Evolutionary conservation across 75 land plant species (phyloP).

Genomic region (Cupressus sempervirens): DNA sequence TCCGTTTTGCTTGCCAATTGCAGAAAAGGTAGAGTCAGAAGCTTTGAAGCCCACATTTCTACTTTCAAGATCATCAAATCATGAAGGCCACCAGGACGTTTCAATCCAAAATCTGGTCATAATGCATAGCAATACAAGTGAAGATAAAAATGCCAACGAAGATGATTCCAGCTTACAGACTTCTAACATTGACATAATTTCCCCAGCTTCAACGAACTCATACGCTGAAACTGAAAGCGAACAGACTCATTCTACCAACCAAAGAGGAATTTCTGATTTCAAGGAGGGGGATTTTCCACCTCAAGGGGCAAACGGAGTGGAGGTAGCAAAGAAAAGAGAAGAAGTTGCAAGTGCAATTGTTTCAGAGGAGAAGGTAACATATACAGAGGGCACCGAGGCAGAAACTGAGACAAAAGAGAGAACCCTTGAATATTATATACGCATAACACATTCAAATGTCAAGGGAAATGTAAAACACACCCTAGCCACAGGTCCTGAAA

Average conservation of each 20-base stretch:
- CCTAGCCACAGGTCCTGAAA: slow-evolving; percentile 24
- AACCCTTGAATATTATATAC: slow-evolving; percentile 32
- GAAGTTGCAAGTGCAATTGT: slow-evolving; percentile 29
- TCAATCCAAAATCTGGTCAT: not conserved
- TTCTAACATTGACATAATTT: not conserved
- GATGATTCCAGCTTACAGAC: not conserved
- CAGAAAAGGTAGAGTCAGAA: not conserved
- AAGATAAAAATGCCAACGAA: not conserved
- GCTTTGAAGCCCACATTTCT: not conserved
- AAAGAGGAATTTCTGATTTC: not conserved
- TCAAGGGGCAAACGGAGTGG: slow-evolving; percentile 38
- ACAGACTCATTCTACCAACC: not conserved
- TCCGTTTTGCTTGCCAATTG: not conserved
- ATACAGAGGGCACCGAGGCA: slow-evolving; percentile 35
- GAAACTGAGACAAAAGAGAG: slow-evolving; percentile 31
- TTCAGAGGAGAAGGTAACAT: slow-evolving; percentile 38
- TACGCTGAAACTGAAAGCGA: not conserved
- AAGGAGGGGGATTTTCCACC: not conserved
- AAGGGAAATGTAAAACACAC: slow-evolving; percentile 30
- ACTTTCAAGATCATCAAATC: not conserved
- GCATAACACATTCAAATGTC: slow-evolving; percentile 28
- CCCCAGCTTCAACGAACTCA: not conserved
- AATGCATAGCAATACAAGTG: not conserved
- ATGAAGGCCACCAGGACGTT: not conserved
- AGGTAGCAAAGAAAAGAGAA: slow-evolving; percentile 40